Base-by-base conservation (phyloP, 768 basidiomycete species). In the Suillus lakei region DNA sequence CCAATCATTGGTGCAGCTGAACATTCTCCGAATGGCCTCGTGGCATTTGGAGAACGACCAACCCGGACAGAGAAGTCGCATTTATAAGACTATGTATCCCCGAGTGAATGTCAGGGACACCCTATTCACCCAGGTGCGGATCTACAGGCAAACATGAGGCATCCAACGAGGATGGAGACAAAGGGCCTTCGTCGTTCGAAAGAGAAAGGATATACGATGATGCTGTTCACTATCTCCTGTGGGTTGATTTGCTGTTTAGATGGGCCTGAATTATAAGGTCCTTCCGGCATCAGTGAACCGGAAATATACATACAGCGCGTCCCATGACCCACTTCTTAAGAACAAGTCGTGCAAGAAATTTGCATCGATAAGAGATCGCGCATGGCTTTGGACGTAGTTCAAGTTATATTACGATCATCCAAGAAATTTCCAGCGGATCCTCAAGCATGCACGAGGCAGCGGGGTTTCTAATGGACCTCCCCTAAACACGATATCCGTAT, bases 401-500 rank as follows among this genome's bases (percentile, higher is more conserved):
- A n/a, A n/a, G n/a, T n/a, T n/a, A n/a, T n/a, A n/a, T n/a, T 28
- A 30, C 51, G 28, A 53, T 53, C 51, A 30, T 28, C 16, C 26
- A 16, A 18, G 51, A 30, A 30, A 21, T 12, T 54, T 54, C 53
- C 21, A 32, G 18, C 12, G 53, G 53, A 54, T 32, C 2, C 8
- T 51, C 50, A 18, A 18, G 15, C 10, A 51, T 16, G 26, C 2
- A 15, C 1, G 5, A 15, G 12, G 6, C 6, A 36, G 32, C 32
- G 12, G 12, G 30, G 53, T 54, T 54, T 54, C 32, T 5, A 32
- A 54, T 54, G 34, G 53, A 34, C 53, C 53, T 54, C 53, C 53
- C 53, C 53, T 54, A 54, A 54, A 54, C 53, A 54, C 53, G 21
- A 54, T 7, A 34, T n/a, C 53, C 53, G 32, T 7, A n/a, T 54